Evolutionary conservation across 495 filamentous ascomycete genomes (phyloP).

Genomic region (Geopyxis carbonaria): DNA sequence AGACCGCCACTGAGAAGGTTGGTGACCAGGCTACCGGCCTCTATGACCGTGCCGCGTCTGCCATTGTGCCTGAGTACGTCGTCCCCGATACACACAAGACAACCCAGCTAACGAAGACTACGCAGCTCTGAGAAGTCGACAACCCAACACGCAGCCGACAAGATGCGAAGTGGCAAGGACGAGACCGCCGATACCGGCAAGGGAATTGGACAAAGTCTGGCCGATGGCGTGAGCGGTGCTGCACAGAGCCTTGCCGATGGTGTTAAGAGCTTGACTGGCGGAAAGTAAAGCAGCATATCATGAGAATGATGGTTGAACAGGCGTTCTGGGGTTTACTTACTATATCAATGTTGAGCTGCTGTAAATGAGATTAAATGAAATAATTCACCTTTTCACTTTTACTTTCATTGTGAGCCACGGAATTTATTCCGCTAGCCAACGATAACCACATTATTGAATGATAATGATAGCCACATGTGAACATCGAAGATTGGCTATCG

Average conservation of each 20-base stretch:
- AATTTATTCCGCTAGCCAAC: too few species aligned
- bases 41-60: constrained; percentile 31
- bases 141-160: constrained; percentile 34
- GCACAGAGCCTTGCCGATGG: constrained; percentile 28
- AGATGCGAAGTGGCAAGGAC: constrained; percentile 26
- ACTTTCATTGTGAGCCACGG: too few species aligned
- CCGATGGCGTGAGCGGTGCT: constrained; percentile 27
- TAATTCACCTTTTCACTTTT: too few species aligned
- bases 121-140: constrained; percentile 32
- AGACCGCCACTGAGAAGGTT: constrained; percentile 32
- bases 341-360: too few species aligned
- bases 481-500: too few species aligned
- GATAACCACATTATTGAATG: too few species aligned
- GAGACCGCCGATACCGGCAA: constrained; percentile 26
- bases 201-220: constrained; percentile 26
- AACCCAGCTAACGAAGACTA: constrained; percentile 26
- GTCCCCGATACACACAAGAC: constrained; percentile 26
- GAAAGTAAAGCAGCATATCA: constrained; percentile 18
- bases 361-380: too few species aligned
- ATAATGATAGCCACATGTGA: too few species aligned
- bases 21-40: constrained; percentile 29
- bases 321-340: too few species aligned
- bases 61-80: constrained; percentile 34
- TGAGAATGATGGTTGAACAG: too few species aligned
- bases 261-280: constrained; percentile 29